These are phyloP conservation scores for Phylloporus sp. DNA, from an alignment of 768 basidiomycete genomes.

Conservation along the genomic window DNA sequence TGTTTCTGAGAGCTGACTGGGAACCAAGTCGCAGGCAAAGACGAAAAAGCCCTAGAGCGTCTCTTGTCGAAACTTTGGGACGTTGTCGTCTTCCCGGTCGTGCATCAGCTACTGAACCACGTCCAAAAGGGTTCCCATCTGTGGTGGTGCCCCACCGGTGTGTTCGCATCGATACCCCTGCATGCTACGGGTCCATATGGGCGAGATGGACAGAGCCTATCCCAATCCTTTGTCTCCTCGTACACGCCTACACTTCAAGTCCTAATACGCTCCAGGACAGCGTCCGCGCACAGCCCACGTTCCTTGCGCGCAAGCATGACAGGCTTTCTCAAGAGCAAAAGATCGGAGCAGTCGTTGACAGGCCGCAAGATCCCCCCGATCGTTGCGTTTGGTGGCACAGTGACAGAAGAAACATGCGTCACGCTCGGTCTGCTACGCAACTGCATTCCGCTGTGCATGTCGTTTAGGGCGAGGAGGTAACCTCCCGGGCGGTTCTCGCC, in stretches of 20 bases:
- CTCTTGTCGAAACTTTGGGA: slow-evolving; percentile 27
- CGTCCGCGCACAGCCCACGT: not conserved
- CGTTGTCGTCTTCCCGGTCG: slow-evolving; percentile 25
- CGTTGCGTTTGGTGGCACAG: slow-evolving; percentile 18
- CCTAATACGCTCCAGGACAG: slow-evolving; percentile 16
- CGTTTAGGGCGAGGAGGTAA: slow-evolving; percentile 24
- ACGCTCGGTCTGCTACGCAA: slow-evolving; percentile 18
- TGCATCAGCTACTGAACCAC: slow-evolving; percentile 12
- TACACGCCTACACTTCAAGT: slow-evolving; percentile 27
- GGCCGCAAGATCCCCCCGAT: slow-evolving; percentile 7
- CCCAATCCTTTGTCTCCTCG: slow-evolving; percentile 23
- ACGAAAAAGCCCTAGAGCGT: slow-evolving; percentile 3
- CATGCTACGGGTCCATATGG: slow-evolving; percentile 38
- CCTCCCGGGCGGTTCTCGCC: slow-evolving; percentile 9
- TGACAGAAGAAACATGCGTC: slow-evolving; percentile 9
- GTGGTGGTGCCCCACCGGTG: slow-evolving; percentile 31
- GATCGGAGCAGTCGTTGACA: slow-evolving; percentile 12
- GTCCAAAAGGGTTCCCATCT: slow-evolving; percentile 18
- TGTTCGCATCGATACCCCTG: slow-evolving; percentile 36
- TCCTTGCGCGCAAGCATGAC: slow-evolving; percentile 21
- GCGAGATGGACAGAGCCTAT: slow-evolving; percentile 3
- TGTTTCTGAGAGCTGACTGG: slow-evolving; percentile 14
- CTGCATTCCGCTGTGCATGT: slow-evolving; percentile 11
- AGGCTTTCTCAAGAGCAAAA: slow-evolving; percentile 19
- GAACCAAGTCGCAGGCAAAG: not conserved